Conservation (phyloP, 2,329 filamentous ascomycete genomes). For the Capronia americana region DNA sequence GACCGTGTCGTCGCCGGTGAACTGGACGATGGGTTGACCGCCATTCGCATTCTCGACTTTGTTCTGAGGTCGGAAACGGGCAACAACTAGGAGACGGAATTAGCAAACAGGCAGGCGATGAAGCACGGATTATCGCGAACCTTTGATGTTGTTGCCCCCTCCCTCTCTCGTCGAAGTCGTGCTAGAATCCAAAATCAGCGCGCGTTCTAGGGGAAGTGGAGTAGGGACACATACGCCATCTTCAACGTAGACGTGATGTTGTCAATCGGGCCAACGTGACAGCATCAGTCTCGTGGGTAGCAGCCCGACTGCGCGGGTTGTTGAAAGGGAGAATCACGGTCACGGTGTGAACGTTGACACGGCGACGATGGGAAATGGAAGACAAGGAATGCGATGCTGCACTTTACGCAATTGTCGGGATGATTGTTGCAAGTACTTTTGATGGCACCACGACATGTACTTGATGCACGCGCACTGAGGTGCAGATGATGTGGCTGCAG, state of each 20-base stretch:
- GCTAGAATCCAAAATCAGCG: slow-evolving; percentile 34
- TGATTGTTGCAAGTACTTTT: background rate
- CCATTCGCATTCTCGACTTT: slow-evolving; percentile 87
- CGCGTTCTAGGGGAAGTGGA: background rate
- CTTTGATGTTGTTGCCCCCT: slow-evolving; percentile 59
- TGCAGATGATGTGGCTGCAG: slow-evolving; percentile 18
- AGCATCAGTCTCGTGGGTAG: slow-evolving; percentile 29
- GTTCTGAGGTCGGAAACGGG: slow-evolving; percentile 97
- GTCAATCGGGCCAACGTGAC: slow-evolving; percentile 35
- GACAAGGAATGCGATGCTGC: background rate
- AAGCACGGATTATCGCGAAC: slow-evolving; percentile 46
- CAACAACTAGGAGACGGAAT: slow-evolving; percentile 72
- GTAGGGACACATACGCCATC: slow-evolving; percentile 32
- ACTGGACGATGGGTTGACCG: slow-evolving; percentile 88
- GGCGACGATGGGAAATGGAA: background rate
- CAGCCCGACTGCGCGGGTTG: slow-evolving; percentile 24
- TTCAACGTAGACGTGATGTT: slow-evolving; percentile 16
- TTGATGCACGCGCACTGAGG: slow-evolving; percentile 15
- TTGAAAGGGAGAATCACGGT: slow-evolving; percentile 2
- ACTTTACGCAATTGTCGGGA: background rate
- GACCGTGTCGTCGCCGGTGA: slow-evolving; percentile 89
- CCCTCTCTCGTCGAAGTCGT: slow-evolving; percentile 42
- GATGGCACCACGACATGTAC: slow-evolving; percentile 10
- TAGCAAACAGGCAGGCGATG: slow-evolving; percentile 14
- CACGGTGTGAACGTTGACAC: background rate